Base-by-base conservation (phyloP, 306 rosid species). In the Casuarina equisetifolia region DNA sequence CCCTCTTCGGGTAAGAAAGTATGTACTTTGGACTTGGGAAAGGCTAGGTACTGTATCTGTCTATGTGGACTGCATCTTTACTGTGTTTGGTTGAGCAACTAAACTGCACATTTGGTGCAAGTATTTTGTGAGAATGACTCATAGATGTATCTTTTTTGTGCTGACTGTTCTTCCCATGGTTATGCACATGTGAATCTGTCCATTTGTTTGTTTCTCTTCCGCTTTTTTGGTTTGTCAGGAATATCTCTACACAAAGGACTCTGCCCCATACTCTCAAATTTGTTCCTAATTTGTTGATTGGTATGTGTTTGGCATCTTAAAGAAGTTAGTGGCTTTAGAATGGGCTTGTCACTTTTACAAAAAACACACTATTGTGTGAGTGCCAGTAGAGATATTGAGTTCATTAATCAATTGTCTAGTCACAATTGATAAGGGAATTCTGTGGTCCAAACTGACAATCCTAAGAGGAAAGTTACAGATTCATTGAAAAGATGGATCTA, bases 1-100 rank as follows among this genome's bases (percentile, higher is more conserved):
- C 87, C 97, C 98, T 79, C 85, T 95, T 74, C 95, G 98, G 97
- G 98, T 95, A 90, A 88, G 83, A 75, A 80, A 61, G 55, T 9
- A 72, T 76, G n/a, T 62, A 58, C 72, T 66, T 42, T 16, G 46
- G 69, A 62, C 49, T 66, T 40, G 42, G 71, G 71, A 66, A 66
- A 66, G 48, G 49, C 71, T 42, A 17, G 19, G 45, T 62, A 59
- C 57, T 82, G 25, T 72, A 78, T 74, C 13, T 9, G 73, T 16
- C 12, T 66, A 72, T 39, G 70, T 82, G 76, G 75, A 74, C 17
- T 77, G 80, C 44, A 20, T 58, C 19, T 59, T 25, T 59, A 68
- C 70, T 43, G 17, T 10, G 44, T 61, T 74, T 50, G 76, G 55
- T 78, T 62, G 82, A 45, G 38, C 73, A 69, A 70, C 64, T 69